A percentile compares a stretch with the other conserved stretches of the same genome.
phyloP scores from a whole-genome alignment of 768 basidiomycete species.

The Xerocomellus amylosporus region DNA sequence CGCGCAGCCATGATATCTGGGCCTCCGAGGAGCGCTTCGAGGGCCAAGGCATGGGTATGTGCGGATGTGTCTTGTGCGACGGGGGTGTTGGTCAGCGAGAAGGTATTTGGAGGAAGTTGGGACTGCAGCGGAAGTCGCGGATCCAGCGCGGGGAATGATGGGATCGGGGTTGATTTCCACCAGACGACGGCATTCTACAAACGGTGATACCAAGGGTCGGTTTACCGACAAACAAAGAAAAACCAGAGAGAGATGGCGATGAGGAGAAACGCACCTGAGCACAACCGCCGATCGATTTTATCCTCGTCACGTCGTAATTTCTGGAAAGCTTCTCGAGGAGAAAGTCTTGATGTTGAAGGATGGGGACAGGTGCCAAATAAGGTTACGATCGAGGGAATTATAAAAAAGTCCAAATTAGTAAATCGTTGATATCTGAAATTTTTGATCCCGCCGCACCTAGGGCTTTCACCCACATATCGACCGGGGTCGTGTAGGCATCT shows the following conservation, averaged over 20 bases:
- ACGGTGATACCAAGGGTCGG: not conserved
- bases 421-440: constrained; percentile 42
- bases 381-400: constrained; percentile 33
- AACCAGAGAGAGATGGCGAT: not conserved
- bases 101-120: constrained; percentile 64
- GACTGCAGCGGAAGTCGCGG: constrained; percentile 65
- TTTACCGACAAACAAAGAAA: not conserved
- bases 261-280: constrained; percentile 57
- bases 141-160: constrained; percentile 69
- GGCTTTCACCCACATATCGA: constrained; percentile 89
- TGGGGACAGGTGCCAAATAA: constrained; percentile 25
- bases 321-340: constrained; percentile 72
- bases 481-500: constrained; percentile 82
- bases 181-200: constrained; percentile 70
- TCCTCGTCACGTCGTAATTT: constrained; percentile 66
- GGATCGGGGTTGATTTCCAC: constrained; percentile 80
- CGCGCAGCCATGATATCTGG: constrained; percentile 74
- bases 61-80: constrained; percentile 79
- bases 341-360: constrained; percentile 47
- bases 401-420: constrained; percentile 36
- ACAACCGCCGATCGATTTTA: constrained; percentile 74
- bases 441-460: constrained; percentile 75
- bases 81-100: constrained; percentile 72
- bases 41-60: constrained; percentile 70
- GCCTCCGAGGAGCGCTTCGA: constrained; percentile 74